Base-by-base conservation (phyloP, 148 eudicot genomes). In the Rhododendron mucronatum region DNA sequence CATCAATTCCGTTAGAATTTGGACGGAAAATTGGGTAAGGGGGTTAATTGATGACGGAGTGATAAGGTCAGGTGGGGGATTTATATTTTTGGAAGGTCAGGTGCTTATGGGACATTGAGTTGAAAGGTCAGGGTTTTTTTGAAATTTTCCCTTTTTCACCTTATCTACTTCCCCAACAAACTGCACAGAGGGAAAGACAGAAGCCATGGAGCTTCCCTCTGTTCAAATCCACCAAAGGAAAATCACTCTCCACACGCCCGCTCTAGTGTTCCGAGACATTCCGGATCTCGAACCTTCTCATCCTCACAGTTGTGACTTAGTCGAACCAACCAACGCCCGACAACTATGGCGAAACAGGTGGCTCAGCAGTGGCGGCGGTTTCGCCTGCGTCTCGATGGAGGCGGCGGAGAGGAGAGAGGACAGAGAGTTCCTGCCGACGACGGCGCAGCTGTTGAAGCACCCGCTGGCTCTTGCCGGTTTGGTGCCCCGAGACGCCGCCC, bases 401-500 rank as follows among this genome's bases (percentile, higher is more conserved):
- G 37, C 35, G 10, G 30, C 79, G 75, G 89, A 83, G 47, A 87
- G 75, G 87, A 88, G 37, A 47, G 90, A 87, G 47, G 94, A 86
- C 65, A 87, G 84, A 88, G 92, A 89, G 23, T 91, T 92, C 57
- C 81, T 88, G 45, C 95, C 97, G 2, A 89, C 91, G 2, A 80
- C 21, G 14, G 90, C 92, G 6, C 98, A 96, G 88, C 88, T 96
- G 3, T 44, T 91, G 16, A 89, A 96, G 90, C 93, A 94, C 83
- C 98, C 98, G 2, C 69, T 93, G 6, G 93, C 98, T 1, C 10
- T 93, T 26, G 87, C 91, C n/a, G 94, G 94, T 0, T 86, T 93
- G 85, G 88, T 96, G 8, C 98, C 98, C 1, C 91, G 81, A 86
- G 96, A 93, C 7, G 93, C 89, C 3, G 92, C 98, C 21, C 93